Evolutionary conservation across 1,139 yeast species (phyloP), one percentile per base, ranked within the genome.

Genomic region (Candida dubliniensis): DNA sequence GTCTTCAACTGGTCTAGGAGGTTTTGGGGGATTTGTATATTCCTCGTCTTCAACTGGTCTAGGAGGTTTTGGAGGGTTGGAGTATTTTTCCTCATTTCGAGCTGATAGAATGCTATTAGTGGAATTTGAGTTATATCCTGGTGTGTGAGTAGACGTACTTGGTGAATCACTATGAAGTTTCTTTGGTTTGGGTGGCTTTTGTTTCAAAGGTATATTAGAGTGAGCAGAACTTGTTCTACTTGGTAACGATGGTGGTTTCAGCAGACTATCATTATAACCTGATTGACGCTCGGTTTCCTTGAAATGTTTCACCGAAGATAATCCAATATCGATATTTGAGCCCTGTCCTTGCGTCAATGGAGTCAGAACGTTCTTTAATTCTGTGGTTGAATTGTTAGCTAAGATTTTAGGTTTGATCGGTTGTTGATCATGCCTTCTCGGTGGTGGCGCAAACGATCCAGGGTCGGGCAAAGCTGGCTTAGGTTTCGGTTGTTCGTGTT

Each of bases 381-480:
- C n/a, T 3, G 7, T 13, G 12, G 32, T 30, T 30, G 32, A 30
- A 11, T 34, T 34, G 7, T 23, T 35, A 3, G 54, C 56, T 12
- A 40, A 46, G 6, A 61, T 55, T 36, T 30, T 15, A 4, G 25
- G 34, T 31, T 62, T 42, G 38, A 53, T 53, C 47, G 51, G 60
- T 45, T 63, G 73, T 8, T 66, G 51, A 15, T 37, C 45, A 15
- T 29, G 37, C 34, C 47, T 41, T 29, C 37, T 34, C 2, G 77
- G 79, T 3, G 79, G 79, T 9, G 77, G 75, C 1, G 74, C 69
- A 58, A 74, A 71, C 23, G 63, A 55, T 1, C 62, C 52, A 1
- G 75, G 69, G 44, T 72, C 77, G 0, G 75, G 71, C 12, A 67
- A 55, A 1, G 69, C 67, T 12, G 53, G 39, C 34, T 55, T 58